Evolutionary conservation across 495 filamentous ascomycete species (phyloP).

Genomic region (Hypoxylon perforatum): DNA sequence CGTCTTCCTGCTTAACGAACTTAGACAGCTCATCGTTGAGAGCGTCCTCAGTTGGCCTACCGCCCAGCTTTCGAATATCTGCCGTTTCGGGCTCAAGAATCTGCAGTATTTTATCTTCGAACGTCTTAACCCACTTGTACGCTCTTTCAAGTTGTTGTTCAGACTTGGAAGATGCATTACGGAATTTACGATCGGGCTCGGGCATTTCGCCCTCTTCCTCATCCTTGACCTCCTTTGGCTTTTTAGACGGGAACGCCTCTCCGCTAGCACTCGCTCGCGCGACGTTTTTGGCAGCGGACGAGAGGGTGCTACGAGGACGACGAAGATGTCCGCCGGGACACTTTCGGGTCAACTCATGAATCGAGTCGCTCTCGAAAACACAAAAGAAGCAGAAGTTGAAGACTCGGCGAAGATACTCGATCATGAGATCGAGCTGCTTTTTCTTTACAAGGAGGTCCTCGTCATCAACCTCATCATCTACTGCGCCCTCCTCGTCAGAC

Average conservation of each 20-base stretch:
- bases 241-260: constrained; percentile 82
- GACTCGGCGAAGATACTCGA: constrained; percentile 95
- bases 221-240: constrained; percentile 73
- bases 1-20: constrained; percentile 95
- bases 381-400: constrained; percentile 99
- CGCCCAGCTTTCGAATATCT: constrained; percentile 88
- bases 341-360: constrained; percentile 94
- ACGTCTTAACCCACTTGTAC: constrained; percentile 99
- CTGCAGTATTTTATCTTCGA: constrained; percentile 94
- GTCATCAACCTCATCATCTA: constrained; percentile 86
- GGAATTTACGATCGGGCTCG: constrained; percentile 70
- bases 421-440: constrained; percentile 94
- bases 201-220: constrained; percentile 72
- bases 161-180: constrained; percentile 75
- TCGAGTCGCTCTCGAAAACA: constrained; percentile 96
- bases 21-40: constrained; percentile 87
- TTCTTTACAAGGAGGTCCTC: constrained; percentile 91
- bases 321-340: constrained; percentile 97
- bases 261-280: constrained; percentile 83
- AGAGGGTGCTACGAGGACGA: constrained; percentile 84
- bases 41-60: constrained; percentile 85
- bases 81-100: constrained; percentile 90
- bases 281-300: constrained; percentile 82
- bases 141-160: constrained; percentile 93
- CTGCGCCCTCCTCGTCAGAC: constrained; percentile 77